Conservation (phyloP, 331 rosid species). For the Arachis monticola region DNA sequence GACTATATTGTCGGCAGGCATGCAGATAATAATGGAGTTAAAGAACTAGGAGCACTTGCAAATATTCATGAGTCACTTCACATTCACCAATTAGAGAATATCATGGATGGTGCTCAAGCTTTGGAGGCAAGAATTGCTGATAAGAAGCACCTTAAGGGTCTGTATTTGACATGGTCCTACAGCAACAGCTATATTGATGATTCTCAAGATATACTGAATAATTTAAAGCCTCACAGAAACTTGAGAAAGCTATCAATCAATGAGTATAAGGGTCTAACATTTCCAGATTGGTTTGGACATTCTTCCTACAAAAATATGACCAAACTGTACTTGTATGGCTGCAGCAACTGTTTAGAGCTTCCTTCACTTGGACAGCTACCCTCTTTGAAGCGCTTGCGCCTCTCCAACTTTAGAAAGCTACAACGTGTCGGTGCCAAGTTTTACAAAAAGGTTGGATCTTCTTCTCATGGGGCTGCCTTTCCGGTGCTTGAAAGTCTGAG, state of each 20-base stretch:
- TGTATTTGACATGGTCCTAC: constrained; percentile 2
- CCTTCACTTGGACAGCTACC: no score
- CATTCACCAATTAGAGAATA: no score
- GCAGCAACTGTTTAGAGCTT: no score
- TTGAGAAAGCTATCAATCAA: neutral
- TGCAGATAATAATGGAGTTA: neutral
- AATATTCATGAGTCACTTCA: neutral
- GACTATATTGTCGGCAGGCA: neutral
- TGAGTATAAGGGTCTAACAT: neutral
- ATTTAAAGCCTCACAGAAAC: constrained; percentile 13
- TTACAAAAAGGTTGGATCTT: constrained; percentile 20
- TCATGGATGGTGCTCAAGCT: no score
- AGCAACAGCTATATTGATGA: neutral
- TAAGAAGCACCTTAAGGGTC: neutral
- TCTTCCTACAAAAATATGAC: no score
- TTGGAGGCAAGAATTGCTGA: neutral
- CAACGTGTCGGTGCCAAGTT: constrained; percentile 31
- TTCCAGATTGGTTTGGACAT: neutral
- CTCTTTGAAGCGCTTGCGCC: no score
- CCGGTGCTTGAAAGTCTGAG: constrained; percentile 1
- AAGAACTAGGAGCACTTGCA: constrained; percentile 15
- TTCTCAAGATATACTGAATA: constrained; percentile 4
- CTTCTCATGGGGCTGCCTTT: constrained; percentile 16
- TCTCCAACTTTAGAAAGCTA: neutral
- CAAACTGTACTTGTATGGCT: no score